A percentile compares a stretch with the other conserved stretches of the same genome.
Conservation (phyloP, 805 yeast genomes). For the Wickerhamiella siamensis region DNA sequence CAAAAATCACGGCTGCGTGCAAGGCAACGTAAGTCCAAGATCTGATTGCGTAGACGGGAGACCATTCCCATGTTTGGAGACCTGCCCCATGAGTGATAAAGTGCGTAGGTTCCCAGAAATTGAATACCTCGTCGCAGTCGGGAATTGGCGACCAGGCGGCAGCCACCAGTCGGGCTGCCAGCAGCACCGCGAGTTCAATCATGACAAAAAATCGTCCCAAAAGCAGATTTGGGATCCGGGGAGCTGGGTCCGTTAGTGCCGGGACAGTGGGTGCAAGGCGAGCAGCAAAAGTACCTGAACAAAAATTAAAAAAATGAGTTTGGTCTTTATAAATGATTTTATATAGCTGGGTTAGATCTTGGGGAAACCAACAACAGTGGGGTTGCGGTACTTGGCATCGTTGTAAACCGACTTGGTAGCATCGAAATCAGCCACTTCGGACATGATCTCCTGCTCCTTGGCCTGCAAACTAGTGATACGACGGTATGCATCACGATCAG, state of each 20-base stretch:
- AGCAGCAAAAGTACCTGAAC: neutral
- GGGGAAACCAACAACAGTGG: conserved; percentile 22
- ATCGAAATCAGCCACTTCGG: conserved; percentile 48
- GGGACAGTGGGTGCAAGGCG: neutral
- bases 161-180: conserved; percentile 23
- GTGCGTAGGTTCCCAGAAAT: conserved; percentile 91
- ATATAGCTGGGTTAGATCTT: conserved; percentile 16
- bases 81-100: conserved; percentile 68
- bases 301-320: no score
- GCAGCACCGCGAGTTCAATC: conserved; percentile 8
- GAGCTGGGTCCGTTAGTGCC: neutral
- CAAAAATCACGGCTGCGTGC: conserved; percentile 22
- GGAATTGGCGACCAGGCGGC: conserved; percentile 54
- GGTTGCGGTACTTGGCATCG: conserved; percentile 31
- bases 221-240: neutral
- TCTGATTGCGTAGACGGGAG: conserved; percentile 76
- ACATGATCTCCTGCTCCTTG: conserved; percentile 57
- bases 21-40: conserved; percentile 66
- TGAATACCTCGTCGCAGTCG: conserved; percentile 86
- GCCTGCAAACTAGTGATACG: conserved; percentile 49
- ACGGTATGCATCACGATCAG: conserved; percentile 64
- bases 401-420: conserved; percentile 35
- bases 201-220: neutral
- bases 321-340: neutral
- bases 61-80: conserved; percentile 92